Percentiles rank a stretch among this genome's conserved stretches.
These are phyloP conservation scores for Dendrostoma leiphaemia DNA, from an alignment of 2,329 filamentous ascomycete genomes.

Conservation along the genomic window DNA sequence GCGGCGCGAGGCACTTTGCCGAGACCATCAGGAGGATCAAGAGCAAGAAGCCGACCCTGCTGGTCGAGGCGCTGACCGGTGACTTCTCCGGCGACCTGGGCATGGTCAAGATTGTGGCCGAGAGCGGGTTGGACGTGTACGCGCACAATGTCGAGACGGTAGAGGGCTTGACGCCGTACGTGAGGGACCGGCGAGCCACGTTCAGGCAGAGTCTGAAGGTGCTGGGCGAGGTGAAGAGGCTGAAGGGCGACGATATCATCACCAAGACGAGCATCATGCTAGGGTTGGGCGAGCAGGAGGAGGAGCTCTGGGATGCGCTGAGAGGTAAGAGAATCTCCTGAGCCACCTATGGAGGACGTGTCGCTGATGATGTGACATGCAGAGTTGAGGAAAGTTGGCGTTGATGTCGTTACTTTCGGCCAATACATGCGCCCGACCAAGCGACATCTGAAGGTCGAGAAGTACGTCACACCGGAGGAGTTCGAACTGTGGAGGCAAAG, in stretches of 20 bases:
- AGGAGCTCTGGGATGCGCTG: conserved; percentile 77
- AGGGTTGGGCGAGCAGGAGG: conserved; percentile 87
- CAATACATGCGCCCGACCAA: conserved; percentile 99
- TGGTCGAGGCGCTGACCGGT: conserved; percentile 83
- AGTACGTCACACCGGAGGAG: conserved; percentile 86
- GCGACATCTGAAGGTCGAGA: conserved; percentile 93
- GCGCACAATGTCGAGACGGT: conserved; percentile 97
- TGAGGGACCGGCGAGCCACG: conserved; percentile 84
- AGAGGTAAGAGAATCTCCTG: no score
- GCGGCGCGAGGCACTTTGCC: conserved; percentile 85
- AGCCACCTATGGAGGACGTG: no score
- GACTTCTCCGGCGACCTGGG: conserved; percentile 85
- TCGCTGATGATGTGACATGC: no score
- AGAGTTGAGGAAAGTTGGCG: conserved; percentile 76
- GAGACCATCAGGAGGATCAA: conserved; percentile 96
- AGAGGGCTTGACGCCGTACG: conserved; percentile 83
- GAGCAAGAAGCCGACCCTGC: conserved; percentile 70
- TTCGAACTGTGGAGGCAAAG: conserved; percentile 91
- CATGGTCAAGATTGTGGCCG: conserved; percentile 81
- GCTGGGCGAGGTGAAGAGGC: conserved; percentile 76
- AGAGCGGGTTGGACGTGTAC: conserved; percentile 90
- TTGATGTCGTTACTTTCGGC: conserved; percentile 98
- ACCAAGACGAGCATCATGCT: conserved; percentile 99
- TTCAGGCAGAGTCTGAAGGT: conserved; percentile 85
- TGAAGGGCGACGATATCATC: conserved; percentile 69